Conservation (phyloP, 805 yeast genomes). For the Yarrowia sp. region DNA sequence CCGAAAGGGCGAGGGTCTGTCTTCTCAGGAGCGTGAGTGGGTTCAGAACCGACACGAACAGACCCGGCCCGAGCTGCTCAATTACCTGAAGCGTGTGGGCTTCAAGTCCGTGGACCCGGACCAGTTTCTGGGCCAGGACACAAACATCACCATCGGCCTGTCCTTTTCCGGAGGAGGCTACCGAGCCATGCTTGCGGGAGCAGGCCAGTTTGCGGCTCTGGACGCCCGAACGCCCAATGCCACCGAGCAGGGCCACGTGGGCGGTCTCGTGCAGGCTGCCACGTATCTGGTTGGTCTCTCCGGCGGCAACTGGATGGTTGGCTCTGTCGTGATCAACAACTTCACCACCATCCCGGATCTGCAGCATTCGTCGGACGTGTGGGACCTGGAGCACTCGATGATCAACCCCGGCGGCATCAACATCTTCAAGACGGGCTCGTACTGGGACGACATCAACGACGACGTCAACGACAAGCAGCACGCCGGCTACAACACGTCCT, state of each 20-base stretch:
- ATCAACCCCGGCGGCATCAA: conserved; percentile 69
- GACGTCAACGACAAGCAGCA: conserved; percentile 61
- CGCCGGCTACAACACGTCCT: conserved; percentile 72
- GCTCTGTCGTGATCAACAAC: conserved; percentile 68
- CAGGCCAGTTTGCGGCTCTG: conserved; percentile 80
- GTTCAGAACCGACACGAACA: conserved; percentile 46
- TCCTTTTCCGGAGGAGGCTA: conserved; percentile 92
- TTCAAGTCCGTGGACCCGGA: conserved; percentile 62
- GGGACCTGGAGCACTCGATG: conserved; percentile 73
- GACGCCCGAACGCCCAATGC: conserved; percentile 72
- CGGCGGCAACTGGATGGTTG: conserved; percentile 84
- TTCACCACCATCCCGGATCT: conserved; percentile 75
- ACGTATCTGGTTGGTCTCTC: conserved; percentile 77
- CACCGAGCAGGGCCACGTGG: conserved; percentile 69
- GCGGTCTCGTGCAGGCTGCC: conserved; percentile 73
- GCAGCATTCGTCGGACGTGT: conserved; percentile 57
- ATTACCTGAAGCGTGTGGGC: conserved; percentile 56
- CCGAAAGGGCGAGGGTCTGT: conserved; percentile 48
- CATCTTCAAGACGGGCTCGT: conserved; percentile 58
- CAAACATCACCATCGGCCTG: conserved; percentile 48
- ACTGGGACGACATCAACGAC: conserved; percentile 56
- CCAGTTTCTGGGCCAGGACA: conserved; percentile 72
- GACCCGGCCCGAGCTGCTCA: conserved; percentile 60
- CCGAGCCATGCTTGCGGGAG: conserved; percentile 84
- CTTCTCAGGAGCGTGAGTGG: conserved; percentile 48